Evolutionary conservation across 2,329 filamentous ascomycete species (phyloP), one percentile per base, ranked within the genome.

Genomic region (Chaetoscypha palmicola): DNA sequence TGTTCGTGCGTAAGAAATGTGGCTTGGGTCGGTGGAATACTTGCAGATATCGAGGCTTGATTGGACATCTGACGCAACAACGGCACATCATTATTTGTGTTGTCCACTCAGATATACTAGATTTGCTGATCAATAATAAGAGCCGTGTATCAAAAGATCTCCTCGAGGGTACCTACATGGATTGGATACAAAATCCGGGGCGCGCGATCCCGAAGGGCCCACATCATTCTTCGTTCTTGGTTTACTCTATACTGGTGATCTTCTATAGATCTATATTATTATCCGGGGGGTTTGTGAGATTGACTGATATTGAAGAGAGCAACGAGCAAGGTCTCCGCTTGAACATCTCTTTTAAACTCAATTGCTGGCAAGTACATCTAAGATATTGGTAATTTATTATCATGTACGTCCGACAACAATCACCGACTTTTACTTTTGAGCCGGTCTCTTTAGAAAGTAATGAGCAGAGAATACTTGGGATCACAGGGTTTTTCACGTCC

Each of bases 401-500:
- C 5, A 49, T 51, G 49, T 43, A 43, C 37, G 37, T 49, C 34
- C 24, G 31, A 46, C 39, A 46, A 42, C 36, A 14, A n/a, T 26
- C 37, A 32, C 37, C 40, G 11, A 16, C 36, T 16, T 21, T 31
- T 23, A 30, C 28, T 2, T 19, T 28, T 12, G 24, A 38, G 14
- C 32, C 40, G 11, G 23, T 38, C 34, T 52, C 60, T 19, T 47
- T 52, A n/a, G 63, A 55, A 39, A 62, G 52, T 39, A 64, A 67
- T 48, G 59, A 59, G 9, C 43, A 48, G 5, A 52, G 53, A n/a
- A 65, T 70, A 19, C 56, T 69, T 5, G 58, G 62, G 4, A 62
- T 68, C 19, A 63, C 62, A 4, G 63, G 61, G 9, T 51, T 61
- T 1, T 62, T 69, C 40, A 65, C 64, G 22, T 60, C 56, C 4